A percentile compares a stretch with the other conserved stretches of the same genome.
phyloP scores from a whole-genome alignment of 257 asterid species.

The Nicotiana undulata region DNA sequence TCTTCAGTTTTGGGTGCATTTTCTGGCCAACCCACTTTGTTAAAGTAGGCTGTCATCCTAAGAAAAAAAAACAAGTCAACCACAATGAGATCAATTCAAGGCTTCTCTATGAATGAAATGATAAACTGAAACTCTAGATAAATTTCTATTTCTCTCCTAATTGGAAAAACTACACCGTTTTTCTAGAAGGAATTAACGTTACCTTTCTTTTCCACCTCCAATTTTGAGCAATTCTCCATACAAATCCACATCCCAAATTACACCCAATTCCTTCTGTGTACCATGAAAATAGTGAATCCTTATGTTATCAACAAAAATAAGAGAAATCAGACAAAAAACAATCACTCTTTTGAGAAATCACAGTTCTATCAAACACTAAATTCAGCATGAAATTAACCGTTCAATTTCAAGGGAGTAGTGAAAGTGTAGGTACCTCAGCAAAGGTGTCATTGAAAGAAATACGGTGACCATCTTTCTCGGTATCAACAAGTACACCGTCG shows the following conservation, averaged over 20 bases:
- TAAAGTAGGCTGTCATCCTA: slow-evolving; percentile 97
- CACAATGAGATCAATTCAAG: neutral
- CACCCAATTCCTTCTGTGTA: slow-evolving; percentile 78
- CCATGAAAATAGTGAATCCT: neutral
- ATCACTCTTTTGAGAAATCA: neutral
- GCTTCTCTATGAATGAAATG: neutral
- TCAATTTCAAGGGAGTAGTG: neutral
- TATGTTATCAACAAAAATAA: neutral
- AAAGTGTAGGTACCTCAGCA: slow-evolving; percentile 42
- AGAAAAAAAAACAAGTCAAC: slow-evolving; percentile 4
- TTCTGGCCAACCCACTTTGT: slow-evolving; percentile 94
- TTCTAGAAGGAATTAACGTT: neutral
- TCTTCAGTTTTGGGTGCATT: slow-evolving; percentile 76
- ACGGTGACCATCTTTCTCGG: slow-evolving; percentile 98
- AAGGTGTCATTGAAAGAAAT: slow-evolving; percentile 92
- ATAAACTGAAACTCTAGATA: neutral
- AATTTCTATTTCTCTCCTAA: neutral
- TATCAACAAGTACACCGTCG: slow-evolving; percentile 95
- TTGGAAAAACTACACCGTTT: neutral
- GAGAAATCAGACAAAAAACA: neutral
- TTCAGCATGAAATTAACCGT: neutral
- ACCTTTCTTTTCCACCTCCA: slow-evolving; percentile 99
- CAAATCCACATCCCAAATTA: slow-evolving; percentile 89
- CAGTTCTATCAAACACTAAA: neutral
- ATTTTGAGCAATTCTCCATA: slow-evolving; percentile 92